Base-by-base conservation (phyloP, 75 land plant species). In the Isoetes taiwanensis region DNA sequence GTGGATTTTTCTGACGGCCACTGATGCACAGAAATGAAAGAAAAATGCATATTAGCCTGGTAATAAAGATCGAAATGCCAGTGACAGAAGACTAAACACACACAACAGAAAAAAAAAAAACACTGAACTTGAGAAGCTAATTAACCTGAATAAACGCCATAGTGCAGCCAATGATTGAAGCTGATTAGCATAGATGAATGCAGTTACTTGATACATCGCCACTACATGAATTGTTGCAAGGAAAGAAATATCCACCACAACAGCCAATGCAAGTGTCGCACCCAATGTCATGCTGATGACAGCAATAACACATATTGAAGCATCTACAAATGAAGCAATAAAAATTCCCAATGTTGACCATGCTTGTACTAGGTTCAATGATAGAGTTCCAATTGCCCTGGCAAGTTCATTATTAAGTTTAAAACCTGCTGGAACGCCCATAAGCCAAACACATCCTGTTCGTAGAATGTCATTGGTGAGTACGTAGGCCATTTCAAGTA, bases 131-230 rank as follows among this genome's bases (percentile, higher is more conserved):
- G n/a, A n/a, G n/a, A n/a, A n/a, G n/a, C n/a, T n/a, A n/a, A n/a
- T n/a, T n/a, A n/a, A 93, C 99, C 99, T 82, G 81, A 94, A 94
- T 52, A 94, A 75, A 30, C 99, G 89, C 85, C 90, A 94, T 27
- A 94, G 62, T 48, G 99, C 76, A 58, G 99, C 81, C 55, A 88
- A 52, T 2, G 81, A 76, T 41, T 80, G 81, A 48, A 94, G 76
- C 68, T 94, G 99, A 28, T 58, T 64, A 29, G 85, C 75, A 75
- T 94, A 94, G 23, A 94, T 6, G 19, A 73, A 62, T 34, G 90
- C 83, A 0, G 80, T 63, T 4, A 80, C 58, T 72, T 76, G 72
- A 64, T 94, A 86, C 9, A 94, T 78, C 20, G 58, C 41, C 32
- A 77, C 68, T 17, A 94, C 52, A 54, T 88, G 99, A 8, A 72